A percentile compares a stretch with the other conserved stretches of the same genome.
Conservation (phyloP, 2,329 filamentous ascomycete species). For the Periconia macrospinosa region DNA sequence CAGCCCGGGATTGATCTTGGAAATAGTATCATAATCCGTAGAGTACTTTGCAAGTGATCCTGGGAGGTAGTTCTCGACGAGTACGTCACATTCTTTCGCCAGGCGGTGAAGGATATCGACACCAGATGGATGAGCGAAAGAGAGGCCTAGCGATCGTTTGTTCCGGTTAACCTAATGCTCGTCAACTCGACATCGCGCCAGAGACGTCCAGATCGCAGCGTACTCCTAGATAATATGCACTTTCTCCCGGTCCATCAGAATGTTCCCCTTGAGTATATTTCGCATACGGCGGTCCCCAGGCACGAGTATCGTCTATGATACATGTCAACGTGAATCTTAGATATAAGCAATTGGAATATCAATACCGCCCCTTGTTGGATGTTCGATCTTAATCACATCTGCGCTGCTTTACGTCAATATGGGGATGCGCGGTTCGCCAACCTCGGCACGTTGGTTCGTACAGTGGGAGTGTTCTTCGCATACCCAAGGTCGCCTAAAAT, state of each 20-base stretch:
- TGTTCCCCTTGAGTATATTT: slow-evolving; percentile 64
- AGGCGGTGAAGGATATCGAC: slow-evolving; percentile 86
- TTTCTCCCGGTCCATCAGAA: slow-evolving; percentile 76
- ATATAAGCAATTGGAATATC: too few species aligned
- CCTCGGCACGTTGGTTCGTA: slow-evolving; percentile 39
- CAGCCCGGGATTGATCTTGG: slow-evolving; percentile 78
- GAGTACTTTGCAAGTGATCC: slow-evolving; percentile 86
- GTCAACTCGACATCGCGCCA: neutral
- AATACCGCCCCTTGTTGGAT: slow-evolving; percentile 61
- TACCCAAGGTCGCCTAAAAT: slow-evolving; percentile 96
- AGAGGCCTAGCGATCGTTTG: slow-evolving; percentile 90
- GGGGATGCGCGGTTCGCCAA: slow-evolving; percentile 18
- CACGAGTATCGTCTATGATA: slow-evolving; percentile 83
- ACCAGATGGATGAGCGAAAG: slow-evolving; percentile 82
- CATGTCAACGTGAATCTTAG: neutral
- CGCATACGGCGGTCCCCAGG: slow-evolving; percentile 95
- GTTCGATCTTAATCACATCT: slow-evolving; percentile 96
- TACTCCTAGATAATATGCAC: slow-evolving; percentile 91
- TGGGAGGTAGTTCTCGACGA: slow-evolving; percentile 97
- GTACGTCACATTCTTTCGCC: slow-evolving; percentile 80
- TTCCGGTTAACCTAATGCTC: slow-evolving; percentile 81
- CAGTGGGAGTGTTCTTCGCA: slow-evolving; percentile 36
- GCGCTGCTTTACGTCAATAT: slow-evolving; percentile 59
- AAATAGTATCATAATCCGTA: slow-evolving; percentile 83
- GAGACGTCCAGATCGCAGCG: slow-evolving; percentile 19